Evolutionary conservation across 805 yeast genomes (phyloP).

Genomic region (Candida tallmaniae): DNA sequence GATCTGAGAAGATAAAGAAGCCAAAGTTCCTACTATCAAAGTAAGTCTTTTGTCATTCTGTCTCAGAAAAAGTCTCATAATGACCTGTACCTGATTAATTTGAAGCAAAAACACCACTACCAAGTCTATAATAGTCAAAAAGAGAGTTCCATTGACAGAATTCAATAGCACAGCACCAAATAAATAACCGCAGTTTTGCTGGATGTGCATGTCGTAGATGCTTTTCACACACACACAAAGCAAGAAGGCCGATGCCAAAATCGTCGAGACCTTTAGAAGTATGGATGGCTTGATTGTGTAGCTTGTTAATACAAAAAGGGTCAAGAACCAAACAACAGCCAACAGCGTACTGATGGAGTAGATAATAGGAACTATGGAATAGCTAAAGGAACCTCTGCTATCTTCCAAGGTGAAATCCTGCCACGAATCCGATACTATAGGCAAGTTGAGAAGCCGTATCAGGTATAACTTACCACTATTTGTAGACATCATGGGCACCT

Average conservation of each 20-base stretch:
- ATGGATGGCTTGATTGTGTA: conserved; percentile 59
- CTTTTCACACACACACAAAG: conserved; percentile 46
- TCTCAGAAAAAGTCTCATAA: conserved; percentile 63
- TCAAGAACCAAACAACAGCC: conserved; percentile 58
- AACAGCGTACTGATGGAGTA: conserved; percentile 62
- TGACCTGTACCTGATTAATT: conserved; percentile 66
- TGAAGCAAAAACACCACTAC: conserved; percentile 55
- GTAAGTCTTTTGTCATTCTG: conserved; percentile 63
- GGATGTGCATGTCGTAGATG: conserved; percentile 41
- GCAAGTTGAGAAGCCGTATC: conserved; percentile 30
- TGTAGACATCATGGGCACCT: conserved; percentile 36
- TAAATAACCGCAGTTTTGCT: conserved; percentile 41
- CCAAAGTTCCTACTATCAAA: conserved; percentile 51
- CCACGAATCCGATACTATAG: conserved; percentile 50
- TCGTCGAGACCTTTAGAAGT: conserved; percentile 46
- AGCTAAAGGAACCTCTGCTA: conserved; percentile 42
- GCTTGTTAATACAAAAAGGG: conserved; percentile 61
- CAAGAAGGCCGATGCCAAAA: conserved; percentile 53
- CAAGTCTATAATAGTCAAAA: conserved; percentile 54
- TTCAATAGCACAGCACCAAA: conserved; percentile 43
- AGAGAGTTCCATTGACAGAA: conserved; percentile 38
- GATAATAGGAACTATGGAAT: conserved; percentile 57
- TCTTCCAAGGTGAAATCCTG: conserved; percentile 26
- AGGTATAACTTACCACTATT: conserved; percentile 30
- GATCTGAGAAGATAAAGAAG: conserved; percentile 53